A percentile compares a stretch with the other conserved stretches of the same genome.
phyloP scores from a whole-genome alignment of 768 basidiomycete species.

The Udeniomyces megalosporus region DNA sequence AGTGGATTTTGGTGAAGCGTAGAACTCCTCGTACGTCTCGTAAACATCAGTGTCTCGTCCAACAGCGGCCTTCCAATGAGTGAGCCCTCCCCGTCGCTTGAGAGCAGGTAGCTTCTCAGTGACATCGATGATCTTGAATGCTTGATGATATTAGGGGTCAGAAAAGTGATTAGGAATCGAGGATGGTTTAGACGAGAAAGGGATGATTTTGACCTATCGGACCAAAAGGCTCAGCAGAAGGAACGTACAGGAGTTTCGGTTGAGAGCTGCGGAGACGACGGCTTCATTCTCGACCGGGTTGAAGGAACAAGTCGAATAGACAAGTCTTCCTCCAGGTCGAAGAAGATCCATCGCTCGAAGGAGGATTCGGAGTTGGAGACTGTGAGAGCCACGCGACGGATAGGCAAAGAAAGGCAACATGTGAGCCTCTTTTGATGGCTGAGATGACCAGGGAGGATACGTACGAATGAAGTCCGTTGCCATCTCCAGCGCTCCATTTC shows the following conservation, averaged over 20 bases:
- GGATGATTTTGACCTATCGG: background rate
- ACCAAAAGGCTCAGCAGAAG: background rate
- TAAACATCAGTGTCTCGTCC: slow-evolving; percentile 26
- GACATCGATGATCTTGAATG: slow-evolving; percentile 65
- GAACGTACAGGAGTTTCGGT: slow-evolving; percentile 46
- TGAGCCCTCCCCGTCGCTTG: slow-evolving; percentile 56
- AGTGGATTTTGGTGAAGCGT: slow-evolving; percentile 31
- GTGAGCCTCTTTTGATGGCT: background rate
- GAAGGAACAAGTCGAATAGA: slow-evolving; percentile 94
- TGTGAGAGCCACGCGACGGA: slow-evolving; percentile 25
- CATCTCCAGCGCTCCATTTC: slow-evolving; percentile 72
- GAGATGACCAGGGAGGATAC: slow-evolving; percentile 23
- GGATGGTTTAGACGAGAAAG: background rate
- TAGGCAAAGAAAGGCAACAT: background rate
- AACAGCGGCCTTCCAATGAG: slow-evolving; percentile 58
- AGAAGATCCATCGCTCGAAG: slow-evolving; percentile 84
- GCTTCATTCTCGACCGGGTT: slow-evolving; percentile 98
- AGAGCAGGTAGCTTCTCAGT: slow-evolving; percentile 56
- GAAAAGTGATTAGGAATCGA: no score
- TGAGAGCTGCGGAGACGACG: slow-evolving; percentile 71
- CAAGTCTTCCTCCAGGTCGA: slow-evolving; percentile 68
- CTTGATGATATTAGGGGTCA: no score
- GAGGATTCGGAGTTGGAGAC: slow-evolving; percentile 81
- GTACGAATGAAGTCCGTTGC: slow-evolving; percentile 75
- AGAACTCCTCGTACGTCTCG: slow-evolving; percentile 46